These are phyloP conservation scores for Lactarius akahatsu DNA, from an alignment of 768 basidiomycete genomes.

Conservation along the genomic window DNA sequence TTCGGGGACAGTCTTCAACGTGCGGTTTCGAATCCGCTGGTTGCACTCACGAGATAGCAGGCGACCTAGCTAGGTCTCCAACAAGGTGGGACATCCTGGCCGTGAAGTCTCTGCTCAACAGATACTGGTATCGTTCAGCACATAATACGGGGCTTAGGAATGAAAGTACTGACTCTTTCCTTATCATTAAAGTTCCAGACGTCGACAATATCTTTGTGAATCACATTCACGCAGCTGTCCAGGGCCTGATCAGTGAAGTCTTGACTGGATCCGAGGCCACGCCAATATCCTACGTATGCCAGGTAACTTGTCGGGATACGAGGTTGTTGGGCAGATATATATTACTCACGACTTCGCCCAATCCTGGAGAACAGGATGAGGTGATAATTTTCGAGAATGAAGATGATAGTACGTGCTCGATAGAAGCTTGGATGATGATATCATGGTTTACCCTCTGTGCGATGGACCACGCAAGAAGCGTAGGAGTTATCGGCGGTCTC, in stretches of 20 bases:
- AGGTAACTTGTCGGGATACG: background rate
- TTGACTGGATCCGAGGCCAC: constrained; percentile 8
- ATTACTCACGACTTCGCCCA: constrained; percentile 16
- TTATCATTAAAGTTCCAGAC: constrained; percentile 8
- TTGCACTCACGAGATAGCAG: background rate
- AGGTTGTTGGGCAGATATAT: background rate
- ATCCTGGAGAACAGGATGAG: constrained; percentile 8
- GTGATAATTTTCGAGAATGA: background rate
- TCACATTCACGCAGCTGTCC: background rate
- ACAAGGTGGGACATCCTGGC: constrained; percentile 1
- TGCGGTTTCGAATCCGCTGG: background rate
- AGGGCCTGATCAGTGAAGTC: background rate
- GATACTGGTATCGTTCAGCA: constrained; percentile 12
- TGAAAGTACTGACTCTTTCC: background rate
- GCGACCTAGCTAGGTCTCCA: background rate
- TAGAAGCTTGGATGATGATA: background rate
- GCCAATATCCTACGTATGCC: constrained; percentile 15
- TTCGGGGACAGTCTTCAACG: background rate
- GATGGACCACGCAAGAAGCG: constrained; percentile 11
- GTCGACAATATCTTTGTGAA: constrained; percentile 10
- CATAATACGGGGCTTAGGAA: background rate
- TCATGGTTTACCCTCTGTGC: constrained; percentile 14
- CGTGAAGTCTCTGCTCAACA: background rate
- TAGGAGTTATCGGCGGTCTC: background rate
- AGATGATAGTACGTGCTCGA: constrained; percentile 6